phyloP scores from a whole-genome alignment of 2,329 filamentous ascomycete genomes.

The Aspergillus quadrilineatus region DNA sequence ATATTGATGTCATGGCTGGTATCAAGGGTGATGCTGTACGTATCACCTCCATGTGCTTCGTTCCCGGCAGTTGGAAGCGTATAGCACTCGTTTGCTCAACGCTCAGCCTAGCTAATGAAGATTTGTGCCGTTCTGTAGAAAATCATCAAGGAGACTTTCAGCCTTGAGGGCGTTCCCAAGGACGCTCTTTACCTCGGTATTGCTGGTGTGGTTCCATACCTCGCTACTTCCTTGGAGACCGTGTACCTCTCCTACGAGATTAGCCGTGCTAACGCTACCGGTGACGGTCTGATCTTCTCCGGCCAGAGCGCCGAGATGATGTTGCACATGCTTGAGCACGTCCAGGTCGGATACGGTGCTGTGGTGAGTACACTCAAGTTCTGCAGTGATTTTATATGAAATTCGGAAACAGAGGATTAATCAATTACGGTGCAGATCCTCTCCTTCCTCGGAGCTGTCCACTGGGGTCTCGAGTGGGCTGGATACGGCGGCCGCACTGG shows the following conservation, averaged over 20 bases:
- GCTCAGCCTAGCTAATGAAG: not conserved
- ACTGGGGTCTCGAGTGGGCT: conserved; percentile 89
- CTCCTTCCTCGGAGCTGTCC: conserved; percentile 88
- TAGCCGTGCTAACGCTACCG: conserved; percentile 63
- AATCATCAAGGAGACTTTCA: conserved; percentile 68
- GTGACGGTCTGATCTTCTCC: conserved; percentile 63
- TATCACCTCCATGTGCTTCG: conserved; percentile 16
- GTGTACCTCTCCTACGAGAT: conserved; percentile 81
- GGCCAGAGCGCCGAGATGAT: conserved; percentile 70
- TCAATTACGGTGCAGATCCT: conserved; percentile 61
- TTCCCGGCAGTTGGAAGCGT: not conserved
- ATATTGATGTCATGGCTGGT: conserved; percentile 53
- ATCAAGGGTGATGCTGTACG: conserved; percentile 60
- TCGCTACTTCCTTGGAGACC: conserved; percentile 79
- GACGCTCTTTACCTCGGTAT: conserved; percentile 68
- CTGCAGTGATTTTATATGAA: not conserved
- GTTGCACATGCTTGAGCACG: conserved; percentile 73
- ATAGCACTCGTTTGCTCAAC: not conserved
- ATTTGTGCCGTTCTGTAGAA: conserved; percentile 43
- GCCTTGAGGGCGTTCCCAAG: conserved; percentile 62
- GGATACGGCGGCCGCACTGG: conserved; percentile 66
- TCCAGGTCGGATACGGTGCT: conserved; percentile 89
- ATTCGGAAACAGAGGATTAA: not conserved
- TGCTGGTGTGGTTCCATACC: conserved; percentile 79
- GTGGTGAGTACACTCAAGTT: conserved; percentile 55